Conservation (phyloP, 305 asterid species). For the Caryopteris hybrid region DNA sequence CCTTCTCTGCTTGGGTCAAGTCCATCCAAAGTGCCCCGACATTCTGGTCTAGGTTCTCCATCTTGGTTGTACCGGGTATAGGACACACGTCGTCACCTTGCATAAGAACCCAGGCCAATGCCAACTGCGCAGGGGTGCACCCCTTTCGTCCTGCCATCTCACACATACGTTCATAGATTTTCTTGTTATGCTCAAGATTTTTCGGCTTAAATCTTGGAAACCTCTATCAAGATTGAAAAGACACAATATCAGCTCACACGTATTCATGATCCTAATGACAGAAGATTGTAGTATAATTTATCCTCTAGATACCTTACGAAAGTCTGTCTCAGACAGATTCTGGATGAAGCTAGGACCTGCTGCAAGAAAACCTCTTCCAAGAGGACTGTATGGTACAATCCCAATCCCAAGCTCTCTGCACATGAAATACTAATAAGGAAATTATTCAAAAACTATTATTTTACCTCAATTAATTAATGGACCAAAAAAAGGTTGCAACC, state of each 20-base stretch:
- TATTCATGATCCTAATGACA: no score
- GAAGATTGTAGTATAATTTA: neutral
- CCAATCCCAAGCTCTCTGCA: conserved; percentile 74
- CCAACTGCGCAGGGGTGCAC: conserved; percentile 35
- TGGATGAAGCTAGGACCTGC: conserved; percentile 44
- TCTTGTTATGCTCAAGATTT: conserved; percentile 32
- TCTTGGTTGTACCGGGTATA: conserved; percentile 40
- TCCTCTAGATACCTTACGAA: conserved; percentile 48
- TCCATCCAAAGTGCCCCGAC: conserved; percentile 24
- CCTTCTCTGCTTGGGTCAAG: conserved; percentile 19
- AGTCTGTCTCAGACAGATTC: conserved; percentile 36
- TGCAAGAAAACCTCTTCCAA: conserved; percentile 64
- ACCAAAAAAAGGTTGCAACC: conserved; percentile 37
- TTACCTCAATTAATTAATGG: neutral
- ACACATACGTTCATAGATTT: conserved; percentile 20
- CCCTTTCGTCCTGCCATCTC: conserved; percentile 33
- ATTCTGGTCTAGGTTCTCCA: conserved; percentile 31
- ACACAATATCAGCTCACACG: no score
- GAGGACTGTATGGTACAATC: conserved; percentile 67
- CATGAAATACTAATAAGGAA: neutral
- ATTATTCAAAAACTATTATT: neutral
- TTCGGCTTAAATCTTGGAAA: conserved; percentile 36
- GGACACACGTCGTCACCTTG: conserved; percentile 40
- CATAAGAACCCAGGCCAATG: conserved; percentile 34
- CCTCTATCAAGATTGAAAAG: conserved; percentile 18